phyloP scores from a whole-genome alignment of 495 filamentous ascomycete species.

The Sordaria brevicollis region DNA sequence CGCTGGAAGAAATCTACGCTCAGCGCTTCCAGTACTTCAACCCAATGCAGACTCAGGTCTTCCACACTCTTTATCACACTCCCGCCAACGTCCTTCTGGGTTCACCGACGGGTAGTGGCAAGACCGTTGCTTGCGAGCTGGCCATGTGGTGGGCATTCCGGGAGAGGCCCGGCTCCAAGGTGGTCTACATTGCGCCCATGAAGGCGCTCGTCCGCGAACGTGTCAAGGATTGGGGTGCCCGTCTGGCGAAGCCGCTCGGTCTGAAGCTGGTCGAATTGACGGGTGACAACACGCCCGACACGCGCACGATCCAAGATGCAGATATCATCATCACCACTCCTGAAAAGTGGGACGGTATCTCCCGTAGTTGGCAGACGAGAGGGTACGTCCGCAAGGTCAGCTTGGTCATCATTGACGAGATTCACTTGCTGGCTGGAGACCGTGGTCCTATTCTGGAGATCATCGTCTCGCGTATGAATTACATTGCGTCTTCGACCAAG shows the following conservation, averaged over 20 bases:
- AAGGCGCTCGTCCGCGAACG: slow-evolving; percentile 95
- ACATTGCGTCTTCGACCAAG: slow-evolving; percentile 89
- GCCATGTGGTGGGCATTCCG: slow-evolving; percentile 99
- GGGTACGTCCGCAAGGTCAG: slow-evolving; percentile 92
- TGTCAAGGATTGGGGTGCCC: slow-evolving; percentile 85
- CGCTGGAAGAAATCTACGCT: slow-evolving; percentile 78
- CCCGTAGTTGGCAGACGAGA: slow-evolving; percentile 93
- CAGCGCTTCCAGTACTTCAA: slow-evolving; percentile 93
- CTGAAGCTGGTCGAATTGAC: slow-evolving; percentile 92
- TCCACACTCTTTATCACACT: slow-evolving; percentile 90
- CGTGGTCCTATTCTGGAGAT: slow-evolving; percentile 97
- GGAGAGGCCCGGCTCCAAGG: slow-evolving; percentile 90
- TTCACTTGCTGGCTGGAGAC: slow-evolving; percentile 91
- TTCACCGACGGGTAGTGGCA: slow-evolving; percentile 95
- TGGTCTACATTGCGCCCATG: slow-evolving; percentile 99
- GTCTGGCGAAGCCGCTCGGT: slow-evolving; percentile 76
- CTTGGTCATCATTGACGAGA: slow-evolving; percentile 97
- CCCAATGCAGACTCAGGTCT: slow-evolving; percentile 98
- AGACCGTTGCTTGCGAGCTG: slow-evolving; percentile 89
- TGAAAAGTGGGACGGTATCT: slow-evolving; percentile 99
- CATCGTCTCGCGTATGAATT: slow-evolving; percentile 98
- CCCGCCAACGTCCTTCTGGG: slow-evolving; percentile 84
- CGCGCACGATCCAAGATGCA: slow-evolving; percentile 82
- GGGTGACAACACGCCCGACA: slow-evolving; percentile 96
- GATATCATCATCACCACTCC: slow-evolving; percentile 98